Percentiles rank a stretch among this genome's conserved stretches.
phyloP scores from a whole-genome alignment of 495 filamentous ascomycete species.

The Penicillium soppii region DNA sequence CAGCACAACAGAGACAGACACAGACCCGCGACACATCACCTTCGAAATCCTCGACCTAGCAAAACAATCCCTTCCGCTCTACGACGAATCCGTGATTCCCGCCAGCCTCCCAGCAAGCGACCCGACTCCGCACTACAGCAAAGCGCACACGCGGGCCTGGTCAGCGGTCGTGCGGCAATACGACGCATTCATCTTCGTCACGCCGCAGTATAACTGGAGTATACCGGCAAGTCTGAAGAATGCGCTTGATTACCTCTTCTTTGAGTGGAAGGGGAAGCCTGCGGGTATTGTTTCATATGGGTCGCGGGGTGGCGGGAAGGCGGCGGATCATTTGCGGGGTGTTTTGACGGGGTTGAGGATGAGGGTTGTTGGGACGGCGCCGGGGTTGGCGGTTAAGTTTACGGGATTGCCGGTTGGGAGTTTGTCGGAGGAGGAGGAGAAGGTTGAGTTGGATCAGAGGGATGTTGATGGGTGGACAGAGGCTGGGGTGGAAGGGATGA shows the following conservation, averaged over 20 bases:
- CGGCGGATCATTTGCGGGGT: conserved; percentile 22
- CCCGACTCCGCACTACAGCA: conserved; percentile 38
- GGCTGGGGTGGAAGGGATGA: conserved; percentile 25
- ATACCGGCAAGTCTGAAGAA: conserved; percentile 58
- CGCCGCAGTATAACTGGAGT: conserved; percentile 56
- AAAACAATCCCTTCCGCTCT: conserved; percentile 55
- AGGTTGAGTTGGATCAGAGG: conserved; percentile 20
- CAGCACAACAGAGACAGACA: conserved; percentile 6
- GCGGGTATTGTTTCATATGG: conserved; percentile 57
- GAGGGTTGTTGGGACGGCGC: conserved; percentile 24
- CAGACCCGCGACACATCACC: conserved; percentile 22
- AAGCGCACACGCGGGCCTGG: conserved; percentile 51
- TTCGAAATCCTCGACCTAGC: conserved; percentile 46
- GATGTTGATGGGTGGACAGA: conserved; percentile 27
- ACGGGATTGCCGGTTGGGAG: conserved; percentile 24
- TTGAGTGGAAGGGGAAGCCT: conserved; percentile 62
- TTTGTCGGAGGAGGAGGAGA: conserved; percentile 17
- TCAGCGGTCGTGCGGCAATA: conserved; percentile 43
- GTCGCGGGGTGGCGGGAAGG: conserved; percentile 45
- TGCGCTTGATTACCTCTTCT: conserved; percentile 59
- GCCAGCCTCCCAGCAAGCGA: conserved; percentile 40
- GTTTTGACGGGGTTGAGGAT: conserved; percentile 23
- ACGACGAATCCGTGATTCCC: conserved; percentile 52
- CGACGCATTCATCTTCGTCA: conserved; percentile 58
- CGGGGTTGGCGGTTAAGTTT: conserved; percentile 16